These are phyloP conservation scores for Calonectria multiphialidica DNA, from an alignment of 2,329 filamentous ascomycete species.

Conservation along the genomic window DNA sequence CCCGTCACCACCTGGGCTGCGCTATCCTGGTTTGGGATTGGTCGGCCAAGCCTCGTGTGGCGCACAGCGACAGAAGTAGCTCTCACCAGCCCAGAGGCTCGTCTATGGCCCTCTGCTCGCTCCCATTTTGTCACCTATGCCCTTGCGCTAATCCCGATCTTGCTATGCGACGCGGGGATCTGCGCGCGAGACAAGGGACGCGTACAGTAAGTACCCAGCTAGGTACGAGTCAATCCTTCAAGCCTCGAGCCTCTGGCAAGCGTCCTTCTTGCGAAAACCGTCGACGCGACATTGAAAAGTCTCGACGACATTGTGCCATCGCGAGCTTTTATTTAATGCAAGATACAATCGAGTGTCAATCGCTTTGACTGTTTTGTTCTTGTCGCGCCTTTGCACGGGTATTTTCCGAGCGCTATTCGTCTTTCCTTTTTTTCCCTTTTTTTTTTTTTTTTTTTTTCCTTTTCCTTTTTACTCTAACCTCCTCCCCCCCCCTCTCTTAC, in stretches of 20 bases:
- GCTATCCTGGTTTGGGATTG: not conserved
- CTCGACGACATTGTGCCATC: not conserved
- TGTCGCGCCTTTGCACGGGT: conserved; percentile 16
- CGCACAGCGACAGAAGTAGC: conserved; percentile 21
- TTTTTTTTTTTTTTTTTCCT: conserved; percentile 18
- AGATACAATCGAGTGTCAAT: not conserved
- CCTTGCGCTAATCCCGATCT: not conserved
- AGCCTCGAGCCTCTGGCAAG: conserved; percentile 6
- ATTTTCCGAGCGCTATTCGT: conserved; percentile 14
- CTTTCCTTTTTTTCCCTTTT: conserved; percentile 10
- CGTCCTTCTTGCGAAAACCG: not conserved
- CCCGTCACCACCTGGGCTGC: conserved; percentile 16
- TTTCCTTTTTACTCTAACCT: conserved; percentile 19
- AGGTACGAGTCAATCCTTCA: not conserved
- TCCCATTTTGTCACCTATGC: conserved; percentile 23
- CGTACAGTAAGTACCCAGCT: conserved; percentile 1
- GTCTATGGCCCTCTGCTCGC: not conserved
- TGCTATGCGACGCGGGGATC: conserved; percentile 5
- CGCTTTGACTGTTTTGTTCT: conserved; percentile 6
- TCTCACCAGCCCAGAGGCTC: not conserved
- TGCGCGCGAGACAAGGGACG: conserved; percentile 15
- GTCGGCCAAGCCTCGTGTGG: not conserved
- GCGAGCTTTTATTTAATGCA: not conserved
- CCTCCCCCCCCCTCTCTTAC: conserved; percentile 1
- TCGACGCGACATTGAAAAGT: conserved; percentile 7